Base-by-base conservation (phyloP, 768 basidiomycete species). In the Lentinula edodes region DNA sequence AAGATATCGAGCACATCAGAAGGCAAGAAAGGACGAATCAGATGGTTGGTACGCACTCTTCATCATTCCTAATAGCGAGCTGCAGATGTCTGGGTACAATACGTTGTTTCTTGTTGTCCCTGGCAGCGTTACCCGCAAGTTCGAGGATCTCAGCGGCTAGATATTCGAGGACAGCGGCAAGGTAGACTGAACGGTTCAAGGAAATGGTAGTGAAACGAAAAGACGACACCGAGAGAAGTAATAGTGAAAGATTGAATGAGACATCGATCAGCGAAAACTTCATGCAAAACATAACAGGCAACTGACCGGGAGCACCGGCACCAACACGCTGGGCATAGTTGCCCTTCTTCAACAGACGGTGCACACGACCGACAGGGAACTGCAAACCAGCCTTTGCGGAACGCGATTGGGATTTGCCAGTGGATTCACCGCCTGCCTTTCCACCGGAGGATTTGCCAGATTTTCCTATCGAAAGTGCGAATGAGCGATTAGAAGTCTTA, bases 51-150 rank as follows among this genome's bases (percentile, higher is more conserved):
- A 12, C 78, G 51, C 64, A 81, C 81, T 83, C 86, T 66, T 87
- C 86, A 61, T 87, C 86, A 72, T 88, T 86, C 52, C 89, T 82
- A 74, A 90, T 88, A 63, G 89, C 88, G 63, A 90, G 81, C 68
- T 90, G 88, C 48, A 90, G 73, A 74, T 90, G 89, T 65, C 89
- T 83, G 28, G 88, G 89, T 28, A 89, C 86, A 70, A 90, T 90
- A 78, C 89, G 88, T 53, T 87, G 83, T 75, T 89, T 86, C 78
- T 86, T 86, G 78, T 86, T 86, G 69, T 83, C 85, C 42, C 85
- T 83, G 20, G 86, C 85, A 10, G 86, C 85, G 56, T 85, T 84
- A 63, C 60, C 60, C 4, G 60, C 60, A 54, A 89, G 86, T 64
- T 88, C 88, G 61, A 89, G 83, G 41, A 55, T 62, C 23, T 55